These are phyloP conservation scores for Aspergillus niger DNA, from an alignment of 2,329 filamentous ascomycete species.

Conservation along the genomic window DNA sequence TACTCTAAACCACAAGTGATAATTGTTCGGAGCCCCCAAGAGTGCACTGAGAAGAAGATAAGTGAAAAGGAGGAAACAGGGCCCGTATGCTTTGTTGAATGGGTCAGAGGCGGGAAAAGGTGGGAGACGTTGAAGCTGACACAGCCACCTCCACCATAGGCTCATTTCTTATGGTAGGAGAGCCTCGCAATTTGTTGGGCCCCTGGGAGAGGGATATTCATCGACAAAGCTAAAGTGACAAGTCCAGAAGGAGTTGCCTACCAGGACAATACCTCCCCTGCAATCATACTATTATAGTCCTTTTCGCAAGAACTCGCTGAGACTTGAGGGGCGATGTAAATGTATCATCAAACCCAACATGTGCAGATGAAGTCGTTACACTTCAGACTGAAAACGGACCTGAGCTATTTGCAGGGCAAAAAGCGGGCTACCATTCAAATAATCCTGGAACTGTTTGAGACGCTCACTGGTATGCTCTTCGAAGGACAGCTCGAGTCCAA, in stretches of 20 bases:
- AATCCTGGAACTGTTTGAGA: constrained; percentile 77
- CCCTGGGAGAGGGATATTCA: constrained; percentile 62
- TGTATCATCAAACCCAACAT: constrained; percentile 41
- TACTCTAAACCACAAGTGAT: background rate
- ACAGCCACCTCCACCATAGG: constrained; percentile 56
- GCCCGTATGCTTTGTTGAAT: background rate
- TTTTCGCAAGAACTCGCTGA: constrained; percentile 61
- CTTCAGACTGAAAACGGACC: constrained; percentile 9
- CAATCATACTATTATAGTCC: constrained; percentile 55
- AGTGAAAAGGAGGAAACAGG: constrained; percentile 3
- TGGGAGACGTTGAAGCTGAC: constrained; percentile 43
- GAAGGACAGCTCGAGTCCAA: constrained; percentile 80
- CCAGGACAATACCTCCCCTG: constrained; percentile 59
- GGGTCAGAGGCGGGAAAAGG: background rate
- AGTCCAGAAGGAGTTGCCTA: constrained; percentile 62
- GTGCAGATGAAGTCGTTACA: background rate
- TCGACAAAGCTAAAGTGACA: constrained; percentile 65
- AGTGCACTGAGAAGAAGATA: background rate
- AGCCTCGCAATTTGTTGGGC: constrained; percentile 58
- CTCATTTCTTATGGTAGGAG: constrained; percentile 58
- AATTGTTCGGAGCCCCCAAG: background rate
- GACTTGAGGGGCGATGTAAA: constrained; percentile 66
- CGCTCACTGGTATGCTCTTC: constrained; percentile 68
- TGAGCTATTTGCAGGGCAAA: constrained; percentile 61
- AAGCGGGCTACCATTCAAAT: constrained; percentile 76